Percentiles rank a stretch among this genome's conserved stretches.
Conservation (phyloP, 2,329 filamentous ascomycete species). For the Epichloe sp. region DNA sequence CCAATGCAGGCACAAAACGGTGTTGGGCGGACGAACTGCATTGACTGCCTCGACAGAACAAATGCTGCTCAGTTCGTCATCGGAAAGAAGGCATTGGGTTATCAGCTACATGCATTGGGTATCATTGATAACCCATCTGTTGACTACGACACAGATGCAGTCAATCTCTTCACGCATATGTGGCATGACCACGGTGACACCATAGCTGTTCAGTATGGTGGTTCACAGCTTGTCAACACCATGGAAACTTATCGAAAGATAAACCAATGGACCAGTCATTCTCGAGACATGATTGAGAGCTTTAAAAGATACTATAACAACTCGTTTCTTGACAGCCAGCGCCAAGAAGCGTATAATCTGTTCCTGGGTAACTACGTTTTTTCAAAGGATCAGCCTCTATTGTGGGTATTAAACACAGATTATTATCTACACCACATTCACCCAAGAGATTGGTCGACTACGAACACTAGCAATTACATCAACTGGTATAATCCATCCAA, state of each 20-base stretch:
- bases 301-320: conserved; percentile 99
- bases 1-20: conserved; percentile 69
- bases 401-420: conserved; percentile 91
- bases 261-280: conserved; percentile 97
- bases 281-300: conserved; percentile 96
- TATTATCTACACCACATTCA: conserved; percentile 91
- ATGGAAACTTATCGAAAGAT: conserved; percentile 99
- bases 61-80: conserved; percentile 98
- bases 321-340: conserved; percentile 92
- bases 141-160: conserved; percentile 88
- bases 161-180: conserved; percentile 96
- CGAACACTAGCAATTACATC: conserved; percentile 59
- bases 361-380: conserved; percentile 97
- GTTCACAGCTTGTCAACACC: conserved; percentile 94
- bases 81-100: conserved; percentile 81
- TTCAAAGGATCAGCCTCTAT: conserved; percentile 74
- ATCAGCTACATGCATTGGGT: conserved; percentile 84
- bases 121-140: conserved; percentile 68
- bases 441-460: conserved; percentile 58
- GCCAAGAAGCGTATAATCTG: conserved; percentile 94
- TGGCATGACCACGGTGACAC: conserved; percentile 96
- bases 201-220: conserved; percentile 94
- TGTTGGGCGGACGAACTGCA: conserved; percentile 89
- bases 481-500: conserved; percentile 72
- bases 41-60: conserved; percentile 92